phyloP scores from a whole-genome alignment of 2,329 filamentous ascomycete species.

The Nemania diffusa region DNA sequence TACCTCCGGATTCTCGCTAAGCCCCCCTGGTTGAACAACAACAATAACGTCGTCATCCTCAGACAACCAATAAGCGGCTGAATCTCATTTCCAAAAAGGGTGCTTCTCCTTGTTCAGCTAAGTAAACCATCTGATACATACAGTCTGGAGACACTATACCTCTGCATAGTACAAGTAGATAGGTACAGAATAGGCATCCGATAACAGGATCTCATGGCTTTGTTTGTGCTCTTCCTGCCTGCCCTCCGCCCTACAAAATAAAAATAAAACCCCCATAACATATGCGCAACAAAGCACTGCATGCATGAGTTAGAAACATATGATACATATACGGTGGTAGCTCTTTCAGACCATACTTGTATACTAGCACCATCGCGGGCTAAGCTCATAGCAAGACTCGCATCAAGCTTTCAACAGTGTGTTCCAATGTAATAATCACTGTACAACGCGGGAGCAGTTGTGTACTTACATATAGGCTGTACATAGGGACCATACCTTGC shows the following conservation, averaged over 20 bases:
- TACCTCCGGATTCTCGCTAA: background rate
- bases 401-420: no score
- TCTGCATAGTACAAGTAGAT: no score
- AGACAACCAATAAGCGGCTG: constrained; percentile 19
- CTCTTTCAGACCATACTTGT: no score
- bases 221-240: background rate
- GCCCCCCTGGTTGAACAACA: constrained; percentile 12
- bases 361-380: no score
- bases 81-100: constrained; percentile 6
- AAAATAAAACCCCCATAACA: background rate
- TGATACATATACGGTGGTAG: background rate
- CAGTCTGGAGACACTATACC: no score
- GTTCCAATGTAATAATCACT: no score
- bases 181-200: background rate
- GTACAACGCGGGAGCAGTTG: no score
- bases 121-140: background rate
- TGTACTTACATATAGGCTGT: background rate
- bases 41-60: background rate
- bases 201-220: background rate
- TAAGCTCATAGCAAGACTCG: no score
- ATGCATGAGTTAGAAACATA: background rate
- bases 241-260: background rate
- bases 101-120: constrained; percentile 4
- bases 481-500: background rate
- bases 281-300: background rate